These are phyloP conservation scores for Clarireedia monteithiana DNA, from an alignment of 2,329 filamentous ascomycete species.

Conservation along the genomic window DNA sequence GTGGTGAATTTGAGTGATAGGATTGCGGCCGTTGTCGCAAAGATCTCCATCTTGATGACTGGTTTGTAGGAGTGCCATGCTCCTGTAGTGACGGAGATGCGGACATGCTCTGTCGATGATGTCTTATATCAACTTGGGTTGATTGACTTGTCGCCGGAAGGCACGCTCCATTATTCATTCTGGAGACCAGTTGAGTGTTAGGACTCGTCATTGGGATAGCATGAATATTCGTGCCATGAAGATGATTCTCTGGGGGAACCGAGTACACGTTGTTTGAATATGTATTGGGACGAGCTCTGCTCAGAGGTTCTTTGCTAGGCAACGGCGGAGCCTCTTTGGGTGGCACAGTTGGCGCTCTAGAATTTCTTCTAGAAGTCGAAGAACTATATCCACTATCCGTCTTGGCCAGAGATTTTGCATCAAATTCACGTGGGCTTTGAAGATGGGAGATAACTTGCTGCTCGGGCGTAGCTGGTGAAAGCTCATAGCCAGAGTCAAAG, in stretches of 20 bases:
- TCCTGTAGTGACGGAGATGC: not conserved
- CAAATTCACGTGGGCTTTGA: conserved; percentile 11
- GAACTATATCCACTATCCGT: conserved; percentile 56
- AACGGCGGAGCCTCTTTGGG: conserved; percentile 16
- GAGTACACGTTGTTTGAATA: not conserved
- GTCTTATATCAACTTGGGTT: conserved; percentile 4
- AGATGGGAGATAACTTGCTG: not conserved
- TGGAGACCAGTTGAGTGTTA: not conserved
- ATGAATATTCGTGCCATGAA: not conserved
- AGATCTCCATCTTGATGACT: conserved; percentile 9
- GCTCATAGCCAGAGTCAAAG: conserved; percentile 21
- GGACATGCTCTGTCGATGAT: conserved; percentile 12
- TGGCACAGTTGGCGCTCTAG: conserved; percentile 11
- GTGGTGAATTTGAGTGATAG: conserved; percentile 10
- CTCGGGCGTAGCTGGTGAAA: conserved; percentile 7
- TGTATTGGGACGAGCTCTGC: not conserved
- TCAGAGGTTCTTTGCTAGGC: conserved; percentile 13
- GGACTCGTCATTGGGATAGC: conserved; percentile 3
- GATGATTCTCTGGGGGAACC: not conserved
- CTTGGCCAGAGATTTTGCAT: conserved; percentile 40
- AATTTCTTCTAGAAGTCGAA: conserved; percentile 39
- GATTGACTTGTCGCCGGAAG: not conserved
- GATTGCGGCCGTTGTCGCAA: conserved; percentile 12
- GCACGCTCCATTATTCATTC: not conserved
- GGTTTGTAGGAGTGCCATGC: not conserved